Percentiles rank a stretch among this genome's conserved stretches.
phyloP scores from a whole-genome alignment of 192 early-diverging fungal genomes.

The Backusella macrospora region DNA sequence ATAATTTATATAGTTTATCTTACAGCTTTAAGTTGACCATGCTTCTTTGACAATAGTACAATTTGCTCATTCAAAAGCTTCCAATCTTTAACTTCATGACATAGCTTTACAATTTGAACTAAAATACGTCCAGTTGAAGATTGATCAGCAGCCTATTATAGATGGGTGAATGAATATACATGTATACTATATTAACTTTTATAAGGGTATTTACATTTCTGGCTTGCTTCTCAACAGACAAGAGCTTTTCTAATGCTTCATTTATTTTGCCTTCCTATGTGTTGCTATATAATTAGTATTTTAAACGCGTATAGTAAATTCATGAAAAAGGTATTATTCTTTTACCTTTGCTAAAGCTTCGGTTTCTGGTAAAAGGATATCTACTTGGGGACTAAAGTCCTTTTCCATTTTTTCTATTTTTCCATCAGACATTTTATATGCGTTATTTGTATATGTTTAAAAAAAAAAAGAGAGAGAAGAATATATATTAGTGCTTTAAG shows the following conservation, averaged over 20 bases:
- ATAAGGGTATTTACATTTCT: conserved; percentile 67
- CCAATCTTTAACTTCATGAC: conserved; percentile 77
- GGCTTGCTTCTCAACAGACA: conserved; percentile 93
- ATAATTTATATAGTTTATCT: not conserved
- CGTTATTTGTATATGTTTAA: not conserved
- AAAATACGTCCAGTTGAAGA: conserved; percentile 88
- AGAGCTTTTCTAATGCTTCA: conserved; percentile 87
- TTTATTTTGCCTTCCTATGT: conserved; percentile 67
- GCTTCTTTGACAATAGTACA: conserved; percentile 92
- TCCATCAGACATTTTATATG: conserved; percentile 48
- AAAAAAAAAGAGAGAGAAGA: not conserved
- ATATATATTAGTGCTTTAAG: not conserved
- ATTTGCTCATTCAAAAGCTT: conserved; percentile 92
- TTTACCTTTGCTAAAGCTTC: conserved; percentile 68
- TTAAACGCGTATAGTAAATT: not conserved
- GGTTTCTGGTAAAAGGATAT: conserved; percentile 78
- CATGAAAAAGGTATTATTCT: not conserved
- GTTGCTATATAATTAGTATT: not conserved
- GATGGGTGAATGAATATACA: not conserved
- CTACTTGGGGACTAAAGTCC: conserved; percentile 83
- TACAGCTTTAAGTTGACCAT: conserved; percentile 90
- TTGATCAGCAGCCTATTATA: conserved; percentile 77
- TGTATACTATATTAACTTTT: not conserved
- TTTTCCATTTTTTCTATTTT: conserved; percentile 87
- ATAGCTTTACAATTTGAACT: conserved; percentile 76